A percentile compares a stretch with the other conserved stretches of the same genome.
phyloP scores from a whole-genome alignment of 2,329 filamentous ascomycete genomes.

The Bipolaris victoriae region DNA sequence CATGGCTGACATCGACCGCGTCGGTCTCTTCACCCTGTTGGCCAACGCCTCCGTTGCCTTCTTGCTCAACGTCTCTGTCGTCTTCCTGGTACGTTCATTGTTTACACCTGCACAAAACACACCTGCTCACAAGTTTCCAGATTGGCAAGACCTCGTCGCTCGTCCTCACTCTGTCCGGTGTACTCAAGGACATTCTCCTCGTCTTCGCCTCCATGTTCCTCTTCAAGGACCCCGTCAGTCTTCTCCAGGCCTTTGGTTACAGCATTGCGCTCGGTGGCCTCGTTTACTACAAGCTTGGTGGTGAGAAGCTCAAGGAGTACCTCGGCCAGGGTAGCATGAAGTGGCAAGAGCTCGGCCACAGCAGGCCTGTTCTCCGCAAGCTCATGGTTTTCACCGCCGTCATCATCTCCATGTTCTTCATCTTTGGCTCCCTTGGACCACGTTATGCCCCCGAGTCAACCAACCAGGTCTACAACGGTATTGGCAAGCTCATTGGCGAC shows the following conservation, averaged over 20 bases:
- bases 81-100: conserved; percentile 72
- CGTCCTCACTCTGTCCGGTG: conserved; percentile 84
- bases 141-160: conserved; percentile 88
- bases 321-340: conserved; percentile 72
- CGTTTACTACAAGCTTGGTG: conserved; percentile 85
- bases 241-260: conserved; percentile 83
- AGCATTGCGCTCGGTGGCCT: conserved; percentile 78
- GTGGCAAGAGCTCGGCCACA: conserved; percentile 85
- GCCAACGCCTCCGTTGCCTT: conserved; percentile 80
- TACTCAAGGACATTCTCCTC: conserved; percentile 86
- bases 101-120: conserved; percentile 18
- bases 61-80: conserved; percentile 81
- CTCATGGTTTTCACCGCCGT: conserved; percentile 70
- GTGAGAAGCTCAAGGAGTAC: conserved; percentile 83
- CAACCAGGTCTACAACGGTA: conserved; percentile 42
- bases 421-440: conserved; percentile 63
- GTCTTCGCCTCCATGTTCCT: conserved; percentile 80
- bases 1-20: conserved; percentile 73
- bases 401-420: conserved; percentile 69
- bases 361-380: conserved; percentile 79
- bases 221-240: conserved; percentile 76
- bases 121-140: conserved; percentile 52
- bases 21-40: conserved; percentile 75
- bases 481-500: conserved; percentile 45
- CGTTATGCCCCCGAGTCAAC: conserved; percentile 47